phyloP scores from a whole-genome alignment of 352 stramenopile genomes.

The Pythium guiyangense region DNA sequence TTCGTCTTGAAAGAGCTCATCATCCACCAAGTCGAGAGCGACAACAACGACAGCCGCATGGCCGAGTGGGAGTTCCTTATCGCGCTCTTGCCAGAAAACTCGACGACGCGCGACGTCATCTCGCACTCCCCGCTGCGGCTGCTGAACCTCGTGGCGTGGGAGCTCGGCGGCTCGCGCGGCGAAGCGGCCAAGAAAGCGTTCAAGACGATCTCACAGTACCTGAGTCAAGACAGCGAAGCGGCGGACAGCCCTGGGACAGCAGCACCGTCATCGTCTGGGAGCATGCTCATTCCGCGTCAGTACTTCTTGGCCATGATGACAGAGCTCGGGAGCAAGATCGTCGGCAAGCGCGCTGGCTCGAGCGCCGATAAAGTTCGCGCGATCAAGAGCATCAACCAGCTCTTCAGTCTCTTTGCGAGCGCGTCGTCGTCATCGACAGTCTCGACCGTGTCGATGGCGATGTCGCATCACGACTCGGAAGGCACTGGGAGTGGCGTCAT shows the following conservation, averaged over 20 bases:
- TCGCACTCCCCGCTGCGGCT: constrained; percentile 42
- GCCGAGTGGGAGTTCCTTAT: constrained; percentile 73
- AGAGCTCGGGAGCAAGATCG: constrained; percentile 63
- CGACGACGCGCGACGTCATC: constrained; percentile 55
- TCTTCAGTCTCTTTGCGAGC: constrained; percentile 61
- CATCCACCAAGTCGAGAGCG: constrained; percentile 51
- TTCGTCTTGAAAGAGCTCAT: constrained; percentile 59
- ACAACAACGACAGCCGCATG: constrained; percentile 42
- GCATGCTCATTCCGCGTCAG: constrained; percentile 57
- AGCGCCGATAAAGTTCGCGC: constrained; percentile 45
- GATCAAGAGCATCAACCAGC: constrained; percentile 67
- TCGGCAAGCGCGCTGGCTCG: constrained; percentile 24
- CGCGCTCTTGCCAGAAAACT: constrained; percentile 58
- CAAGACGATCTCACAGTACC: constrained; percentile 40
- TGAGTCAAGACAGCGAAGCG: constrained; percentile 26
- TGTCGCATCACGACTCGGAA: constrained; percentile 17
- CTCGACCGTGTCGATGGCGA: not conserved
- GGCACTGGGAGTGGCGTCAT: constrained; percentile 34
- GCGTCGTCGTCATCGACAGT: not conserved
- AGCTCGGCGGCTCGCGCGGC: constrained; percentile 49
- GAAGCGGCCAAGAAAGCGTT: constrained; percentile 54
- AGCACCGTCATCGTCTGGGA: constrained; percentile 2
- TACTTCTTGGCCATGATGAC: constrained; percentile 86
- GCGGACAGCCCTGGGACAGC: constrained; percentile 12
- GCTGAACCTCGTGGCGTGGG: constrained; percentile 60